Base-by-base conservation (phyloP, 345 rosid genomes). In the Gossypium ekmanianum region DNA sequence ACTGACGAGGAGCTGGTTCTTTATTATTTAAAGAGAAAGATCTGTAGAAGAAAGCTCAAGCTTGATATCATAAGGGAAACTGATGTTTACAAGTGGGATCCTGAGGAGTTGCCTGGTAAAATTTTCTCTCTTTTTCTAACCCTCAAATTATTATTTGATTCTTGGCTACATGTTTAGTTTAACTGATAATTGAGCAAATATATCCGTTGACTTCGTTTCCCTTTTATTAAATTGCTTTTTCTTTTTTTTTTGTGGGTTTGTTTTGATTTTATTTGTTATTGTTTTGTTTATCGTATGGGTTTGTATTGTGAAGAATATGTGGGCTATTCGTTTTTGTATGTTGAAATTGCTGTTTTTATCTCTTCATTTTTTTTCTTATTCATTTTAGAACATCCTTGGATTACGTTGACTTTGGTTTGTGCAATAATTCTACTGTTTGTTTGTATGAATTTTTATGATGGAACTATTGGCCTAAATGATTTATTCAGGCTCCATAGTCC, bases 11-110 rank as follows among this genome's bases (percentile, higher is more conserved):
- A 94, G 81, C 86, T 94, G 65, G 81, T 94, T 4, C 76, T 88
- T 12, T 94, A 88, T 62, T 88, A 89, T 71, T 83, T 94, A 65
- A 94, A 94, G 87, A 85, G 85, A 85, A 94, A 89, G 88, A 87
- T 91, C 78, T 88, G 94, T 45, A 77, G 81, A 74, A 79, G 70
- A 29, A 86, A 77, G 83, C 77, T 89, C 47, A 84, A 80, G 81
- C 84, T 87, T 12, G 79, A 84, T 77, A 86, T 92, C 56, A 89
- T 94, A 61, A 78, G 87, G 24, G 98, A 88, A 62, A 80, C 84
- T 4, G 98, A 94, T 82, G 96, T 92, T 66, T 94, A 94, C 82
- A 94, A 92, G 80, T 94, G 88, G 85, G 94, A 91, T 83, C 98
- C 97, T 48, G 93, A 94, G 85, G 98, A 92, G 43, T 74, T 94